Percentiles rank a stretch among this genome's conserved stretches.
Conservation (phyloP, 768 basidiomycete species). For the Suillus weaverae region DNA sequence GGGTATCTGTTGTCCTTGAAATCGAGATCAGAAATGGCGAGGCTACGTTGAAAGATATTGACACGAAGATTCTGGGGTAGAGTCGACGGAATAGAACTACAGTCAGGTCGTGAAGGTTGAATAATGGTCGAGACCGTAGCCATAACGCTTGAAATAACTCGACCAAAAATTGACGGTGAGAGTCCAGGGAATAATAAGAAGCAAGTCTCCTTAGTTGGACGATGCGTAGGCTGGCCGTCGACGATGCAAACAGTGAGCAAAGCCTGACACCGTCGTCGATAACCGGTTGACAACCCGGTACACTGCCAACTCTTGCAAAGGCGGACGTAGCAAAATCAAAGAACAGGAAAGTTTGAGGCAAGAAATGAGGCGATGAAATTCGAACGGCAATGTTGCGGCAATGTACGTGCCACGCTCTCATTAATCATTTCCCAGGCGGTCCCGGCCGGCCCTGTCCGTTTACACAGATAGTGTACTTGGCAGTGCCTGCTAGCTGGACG, state of each 20-base stretch:
- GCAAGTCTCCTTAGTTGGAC: background rate
- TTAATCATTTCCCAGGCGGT: background rate
- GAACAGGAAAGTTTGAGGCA: slow-evolving; percentile 2
- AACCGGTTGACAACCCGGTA: background rate
- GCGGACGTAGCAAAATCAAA: background rate
- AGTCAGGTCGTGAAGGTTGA: slow-evolving; percentile 44
- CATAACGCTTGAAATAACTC: slow-evolving; percentile 23
- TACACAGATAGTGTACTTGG: background rate
- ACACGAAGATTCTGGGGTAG: slow-evolving; percentile 36
- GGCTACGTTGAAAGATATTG: slow-evolving; percentile 50
- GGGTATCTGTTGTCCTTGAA: slow-evolving; percentile 65
- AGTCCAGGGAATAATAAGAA: background rate
- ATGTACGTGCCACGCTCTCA: background rate
- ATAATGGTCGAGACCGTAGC: slow-evolving; percentile 54
- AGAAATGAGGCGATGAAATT: slow-evolving; percentile 6
- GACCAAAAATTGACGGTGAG: slow-evolving; percentile 2
- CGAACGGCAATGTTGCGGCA: background rate
- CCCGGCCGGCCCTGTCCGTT: background rate
- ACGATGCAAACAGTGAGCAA: background rate
- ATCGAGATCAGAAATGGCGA: slow-evolving; percentile 59
- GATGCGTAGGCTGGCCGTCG: background rate
- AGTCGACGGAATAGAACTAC: slow-evolving; percentile 24
- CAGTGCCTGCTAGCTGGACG: background rate
- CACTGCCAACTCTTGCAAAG: background rate
- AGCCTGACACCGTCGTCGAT: background rate